Conservation (phyloP, 176 grass and related monocot species). For the Eleusine coracana region DNA sequence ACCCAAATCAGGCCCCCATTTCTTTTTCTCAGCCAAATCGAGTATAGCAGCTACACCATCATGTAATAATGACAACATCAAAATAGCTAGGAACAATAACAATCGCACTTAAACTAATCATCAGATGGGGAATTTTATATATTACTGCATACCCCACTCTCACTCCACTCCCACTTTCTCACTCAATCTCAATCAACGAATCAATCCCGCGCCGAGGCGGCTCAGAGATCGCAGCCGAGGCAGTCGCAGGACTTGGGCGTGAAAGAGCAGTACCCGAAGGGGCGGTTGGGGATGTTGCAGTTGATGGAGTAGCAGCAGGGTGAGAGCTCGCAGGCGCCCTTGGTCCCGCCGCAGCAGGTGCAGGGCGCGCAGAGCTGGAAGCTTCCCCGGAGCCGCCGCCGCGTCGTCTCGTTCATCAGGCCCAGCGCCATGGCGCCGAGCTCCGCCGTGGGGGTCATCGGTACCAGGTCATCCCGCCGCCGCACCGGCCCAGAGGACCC, state of each 20-base stretch:
- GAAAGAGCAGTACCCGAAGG: slow-evolving; percentile 96
- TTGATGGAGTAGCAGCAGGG: slow-evolving; percentile 99
- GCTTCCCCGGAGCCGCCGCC: slow-evolving; percentile 52
- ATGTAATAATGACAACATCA: slow-evolving; percentile 46
- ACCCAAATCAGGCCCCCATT: slow-evolving; percentile 23
- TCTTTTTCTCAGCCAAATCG: slow-evolving; percentile 25
- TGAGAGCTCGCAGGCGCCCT: slow-evolving; percentile 68
- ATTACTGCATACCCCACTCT: slow-evolving; percentile 14
- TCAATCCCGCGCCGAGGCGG: background rate
- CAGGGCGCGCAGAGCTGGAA: slow-evolving; percentile 94
- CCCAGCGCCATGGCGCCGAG: slow-evolving; percentile 49
- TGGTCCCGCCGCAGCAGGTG: slow-evolving; percentile 80
- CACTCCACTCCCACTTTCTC: background rate
- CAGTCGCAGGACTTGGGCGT: slow-evolving; percentile 84
- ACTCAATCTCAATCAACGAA: background rate
- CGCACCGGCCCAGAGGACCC: background rate
- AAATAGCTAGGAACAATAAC: slow-evolving; percentile 50
- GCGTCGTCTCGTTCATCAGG: slow-evolving; percentile 60
- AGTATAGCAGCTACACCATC: slow-evolving; percentile 33
- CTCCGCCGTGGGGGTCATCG: slow-evolving; percentile 31
- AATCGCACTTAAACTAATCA: slow-evolving; percentile 33
- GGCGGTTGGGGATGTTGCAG: slow-evolving; percentile 96
- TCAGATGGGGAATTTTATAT: slow-evolving; percentile 26
- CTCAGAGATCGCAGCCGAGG: slow-evolving; percentile 70
- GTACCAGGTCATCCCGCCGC: slow-evolving; percentile 35